Conservation (phyloP, 768 basidiomycete species). For the Gymnopilus junonius region DNA sequence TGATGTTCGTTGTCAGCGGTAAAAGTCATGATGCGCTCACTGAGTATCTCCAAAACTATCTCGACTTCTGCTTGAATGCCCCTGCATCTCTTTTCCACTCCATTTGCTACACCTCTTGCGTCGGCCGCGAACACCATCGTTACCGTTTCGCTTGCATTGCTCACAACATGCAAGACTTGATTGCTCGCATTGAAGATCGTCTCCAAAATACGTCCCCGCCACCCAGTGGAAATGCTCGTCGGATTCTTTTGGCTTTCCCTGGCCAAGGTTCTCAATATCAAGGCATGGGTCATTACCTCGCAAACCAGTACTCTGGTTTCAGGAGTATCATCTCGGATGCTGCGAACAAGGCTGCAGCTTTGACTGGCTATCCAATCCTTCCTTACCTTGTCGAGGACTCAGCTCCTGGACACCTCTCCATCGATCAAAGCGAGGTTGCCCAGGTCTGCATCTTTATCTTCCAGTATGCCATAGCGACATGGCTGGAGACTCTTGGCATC, state of each 20-base stretch:
- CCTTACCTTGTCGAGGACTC: conserved; percentile 32
- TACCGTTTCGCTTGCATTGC: conserved; percentile 36
- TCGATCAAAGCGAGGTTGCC: conserved; percentile 35
- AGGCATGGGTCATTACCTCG: conserved; percentile 39
- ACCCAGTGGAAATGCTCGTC: conserved; percentile 20
- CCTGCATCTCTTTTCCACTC: conserved; percentile 29
- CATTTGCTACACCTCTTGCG: conserved; percentile 40
- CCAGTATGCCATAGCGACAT: conserved; percentile 36
- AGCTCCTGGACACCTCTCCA: conserved; percentile 23
- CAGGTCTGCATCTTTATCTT: conserved; percentile 42
- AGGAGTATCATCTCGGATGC: conserved; percentile 28
- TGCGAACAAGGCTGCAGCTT: conserved; percentile 28
- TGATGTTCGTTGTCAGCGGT: conserved; percentile 40
- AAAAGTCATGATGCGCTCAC: conserved; percentile 34
- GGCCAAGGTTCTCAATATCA: conserved; percentile 42
- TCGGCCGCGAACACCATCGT: conserved; percentile 40
- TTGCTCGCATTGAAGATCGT: conserved; percentile 32
- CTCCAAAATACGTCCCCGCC: conserved; percentile 19
- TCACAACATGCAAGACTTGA: conserved; percentile 34
- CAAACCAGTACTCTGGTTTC: conserved; percentile 33
- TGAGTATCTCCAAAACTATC: conserved; percentile 34
- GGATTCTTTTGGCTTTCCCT: conserved; percentile 37
- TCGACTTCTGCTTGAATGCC: conserved; percentile 33
- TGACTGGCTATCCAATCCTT: conserved; percentile 33
- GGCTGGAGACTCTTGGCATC: conserved; percentile 32